Conservation (phyloP, 2,329 filamentous ascomycete species). For the Penicillium sp. region DNA sequence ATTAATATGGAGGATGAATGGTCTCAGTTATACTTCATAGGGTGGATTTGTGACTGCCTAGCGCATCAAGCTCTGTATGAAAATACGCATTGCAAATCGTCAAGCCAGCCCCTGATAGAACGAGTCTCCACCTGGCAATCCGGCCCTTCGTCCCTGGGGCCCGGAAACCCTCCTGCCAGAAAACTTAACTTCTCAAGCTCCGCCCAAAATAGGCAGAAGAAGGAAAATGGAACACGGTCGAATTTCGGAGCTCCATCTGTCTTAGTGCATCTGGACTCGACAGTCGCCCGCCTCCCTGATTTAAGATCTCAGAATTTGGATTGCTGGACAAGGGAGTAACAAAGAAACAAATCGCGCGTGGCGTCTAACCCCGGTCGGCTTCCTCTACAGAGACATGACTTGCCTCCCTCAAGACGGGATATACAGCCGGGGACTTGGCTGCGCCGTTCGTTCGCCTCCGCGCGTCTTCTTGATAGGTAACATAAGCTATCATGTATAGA, state of each 20-base stretch:
- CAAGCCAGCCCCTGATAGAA: slow-evolving; percentile 7
- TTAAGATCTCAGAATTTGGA: slow-evolving; percentile 7
- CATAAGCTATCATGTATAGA: slow-evolving; percentile 1
- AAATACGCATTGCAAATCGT: slow-evolving; percentile 10
- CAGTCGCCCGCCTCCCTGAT: neutral
- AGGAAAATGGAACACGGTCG: neutral
- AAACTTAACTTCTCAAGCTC: neutral
- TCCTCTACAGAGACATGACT: neutral
- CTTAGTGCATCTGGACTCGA: neutral
- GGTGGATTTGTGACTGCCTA: slow-evolving; percentile 13
- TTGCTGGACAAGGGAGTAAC: slow-evolving; percentile 2
- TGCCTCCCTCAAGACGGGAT: slow-evolving; percentile 3
- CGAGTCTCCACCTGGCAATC: slow-evolving; percentile 11
- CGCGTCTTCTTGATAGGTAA: slow-evolving; percentile 2
- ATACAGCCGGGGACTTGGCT: neutral
- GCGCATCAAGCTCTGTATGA: slow-evolving; percentile 9
- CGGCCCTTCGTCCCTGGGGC: slow-evolving; percentile 17
- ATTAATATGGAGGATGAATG: neutral
- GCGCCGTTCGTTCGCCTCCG: neutral
- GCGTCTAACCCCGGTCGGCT: slow-evolving; percentile 7
- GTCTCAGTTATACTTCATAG: neutral
- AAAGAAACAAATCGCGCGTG: slow-evolving; percentile 8
- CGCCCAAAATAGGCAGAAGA: neutral
- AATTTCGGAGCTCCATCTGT: slow-evolving; percentile 5
- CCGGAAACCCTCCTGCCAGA: slow-evolving; percentile 10